Evolutionary conservation across 1,284 basidiomycete species (phyloP), one percentile per base, ranked within the genome.

Genomic region (Ceraceosorus guamensis): DNA sequence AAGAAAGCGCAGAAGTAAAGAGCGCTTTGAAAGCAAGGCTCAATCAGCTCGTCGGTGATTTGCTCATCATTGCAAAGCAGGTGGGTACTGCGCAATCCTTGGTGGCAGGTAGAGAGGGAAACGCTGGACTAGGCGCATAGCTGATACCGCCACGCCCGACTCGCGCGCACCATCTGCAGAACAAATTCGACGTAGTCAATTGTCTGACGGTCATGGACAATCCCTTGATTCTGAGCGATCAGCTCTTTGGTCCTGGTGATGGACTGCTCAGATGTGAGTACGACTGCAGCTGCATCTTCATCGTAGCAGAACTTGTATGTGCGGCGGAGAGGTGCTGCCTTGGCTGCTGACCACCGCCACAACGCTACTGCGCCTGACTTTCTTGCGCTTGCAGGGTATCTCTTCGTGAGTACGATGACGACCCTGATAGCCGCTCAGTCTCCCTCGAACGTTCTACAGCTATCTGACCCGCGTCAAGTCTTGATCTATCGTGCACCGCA

Each of bases 151-250:
- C 11, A 41, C 16, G 4, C n/a, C 14, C 6, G 6, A 5, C 49
- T 50, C 33, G 11, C 8, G 14, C 14, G 30, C 45, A 41, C 33
- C 7, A 13, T 52, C 37, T 18, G 4, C 59, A 87, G 77, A 84
- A 86, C 48, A 83, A 84, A 49, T 97, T 98, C 71, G 95, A 99
- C 76, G 95, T 98, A 7, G 85, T 98, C 77, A 98, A 99, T 77
- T 89, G 89, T 0, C 79, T 98, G 59, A 93, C 91, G 7, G 79
- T 96, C 58, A 89, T 97, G 86, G 95, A 98, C 77, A 98, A 96
- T 76, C 81, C 85, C 58, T 76, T 83, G 49, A 87, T 98, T 78
- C 75, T 98, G 53, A 78, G 83, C 35, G 88, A 93, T 16, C 72
- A 73, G 16, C 72, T 93, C 87, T 97, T 96, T 70, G 92, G 90